Percentiles rank a stretch among this genome's conserved stretches.
phyloP scores from a whole-genome alignment of 202 grass and related monocot genomes.

The Dendrocalamus latiflorus region DNA sequence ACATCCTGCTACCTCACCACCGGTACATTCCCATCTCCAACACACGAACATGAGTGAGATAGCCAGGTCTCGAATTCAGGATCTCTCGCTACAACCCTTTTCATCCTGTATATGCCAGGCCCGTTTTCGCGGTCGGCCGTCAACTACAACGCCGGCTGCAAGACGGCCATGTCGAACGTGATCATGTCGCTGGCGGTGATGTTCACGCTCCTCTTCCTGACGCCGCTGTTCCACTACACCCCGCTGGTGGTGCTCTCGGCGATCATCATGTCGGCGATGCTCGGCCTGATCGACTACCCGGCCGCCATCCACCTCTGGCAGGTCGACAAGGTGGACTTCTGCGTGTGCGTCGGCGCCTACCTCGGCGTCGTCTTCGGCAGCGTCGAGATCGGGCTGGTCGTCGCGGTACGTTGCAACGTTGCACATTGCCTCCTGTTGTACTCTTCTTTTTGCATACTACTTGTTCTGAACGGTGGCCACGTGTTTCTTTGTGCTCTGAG shows the following conservation, averaged over 20 bases:
- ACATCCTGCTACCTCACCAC: slow-evolving; percentile 92
- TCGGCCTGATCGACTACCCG: slow-evolving; percentile 79
- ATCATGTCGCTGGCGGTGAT: slow-evolving; percentile 78
- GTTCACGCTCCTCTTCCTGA: slow-evolving; percentile 75
- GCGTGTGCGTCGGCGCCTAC: slow-evolving; percentile 75
- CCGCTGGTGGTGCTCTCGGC: slow-evolving; percentile 81
- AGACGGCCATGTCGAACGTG: slow-evolving; percentile 90
- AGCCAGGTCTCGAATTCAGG: not conserved
- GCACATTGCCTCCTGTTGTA: not conserved
- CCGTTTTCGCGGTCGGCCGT: slow-evolving; percentile 85
- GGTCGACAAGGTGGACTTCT: slow-evolving; percentile 90
- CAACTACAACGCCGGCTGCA: slow-evolving; percentile 93
- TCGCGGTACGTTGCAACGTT: slow-evolving; percentile 32
- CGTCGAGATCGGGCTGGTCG: slow-evolving; percentile 61
- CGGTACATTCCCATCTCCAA: slow-evolving; percentile 10
- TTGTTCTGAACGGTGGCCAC: not conserved
- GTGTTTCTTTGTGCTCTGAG: not conserved
- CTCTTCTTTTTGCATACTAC: not conserved
- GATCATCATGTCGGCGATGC: slow-evolving; percentile 86
- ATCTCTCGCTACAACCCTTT: not conserved
- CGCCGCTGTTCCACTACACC: slow-evolving; percentile 91
- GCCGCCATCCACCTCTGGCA: slow-evolving; percentile 67
- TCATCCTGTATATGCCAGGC: not conserved
- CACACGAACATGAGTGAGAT: not conserved
- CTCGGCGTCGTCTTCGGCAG: slow-evolving; percentile 87